phyloP scores from a whole-genome alignment of 345 rosid species.

The Salix viminalis region DNA sequence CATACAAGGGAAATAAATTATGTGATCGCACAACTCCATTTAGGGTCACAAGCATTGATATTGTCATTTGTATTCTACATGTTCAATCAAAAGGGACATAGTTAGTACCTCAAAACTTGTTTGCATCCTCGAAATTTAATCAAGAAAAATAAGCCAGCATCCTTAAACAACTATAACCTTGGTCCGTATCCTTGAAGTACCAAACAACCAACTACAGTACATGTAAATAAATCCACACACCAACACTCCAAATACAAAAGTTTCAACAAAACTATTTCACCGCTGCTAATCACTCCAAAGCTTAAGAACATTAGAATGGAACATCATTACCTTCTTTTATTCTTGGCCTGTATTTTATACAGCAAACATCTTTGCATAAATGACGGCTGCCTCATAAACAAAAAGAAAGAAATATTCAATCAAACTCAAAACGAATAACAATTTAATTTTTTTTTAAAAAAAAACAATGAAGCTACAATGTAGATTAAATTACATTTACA shows the following conservation, averaged over 20 bases:
- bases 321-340: conserved; percentile 57
- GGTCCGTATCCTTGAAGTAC: background rate
- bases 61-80: conserved; percentile 71
- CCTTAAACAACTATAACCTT: conserved; percentile 1
- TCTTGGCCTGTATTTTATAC: conserved; percentile 82
- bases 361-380: conserved; percentile 83
- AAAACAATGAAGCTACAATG: background rate
- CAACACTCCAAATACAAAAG: background rate
- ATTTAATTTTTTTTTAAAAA: background rate
- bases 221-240: background rate
- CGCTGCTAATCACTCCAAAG: background rate
- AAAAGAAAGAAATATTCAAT: background rate
- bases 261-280: background rate
- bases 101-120: conserved; percentile 22
- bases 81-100: conserved; percentile 16
- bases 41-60: conserved; percentile 48
- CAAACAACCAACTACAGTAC: background rate
- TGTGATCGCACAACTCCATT: conserved; percentile 53
- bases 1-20: conserved; percentile 64
- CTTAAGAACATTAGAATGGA: background rate
- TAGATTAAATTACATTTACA: conserved; percentile 48
- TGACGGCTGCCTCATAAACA: conserved; percentile 46
- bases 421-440: background rate
- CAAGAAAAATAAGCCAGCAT: conserved; percentile 10
- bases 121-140: conserved; percentile 3